Evolutionary conservation across 2,329 filamentous ascomycete genomes (phyloP).

Genomic region (Claviceps purpurea): DNA sequence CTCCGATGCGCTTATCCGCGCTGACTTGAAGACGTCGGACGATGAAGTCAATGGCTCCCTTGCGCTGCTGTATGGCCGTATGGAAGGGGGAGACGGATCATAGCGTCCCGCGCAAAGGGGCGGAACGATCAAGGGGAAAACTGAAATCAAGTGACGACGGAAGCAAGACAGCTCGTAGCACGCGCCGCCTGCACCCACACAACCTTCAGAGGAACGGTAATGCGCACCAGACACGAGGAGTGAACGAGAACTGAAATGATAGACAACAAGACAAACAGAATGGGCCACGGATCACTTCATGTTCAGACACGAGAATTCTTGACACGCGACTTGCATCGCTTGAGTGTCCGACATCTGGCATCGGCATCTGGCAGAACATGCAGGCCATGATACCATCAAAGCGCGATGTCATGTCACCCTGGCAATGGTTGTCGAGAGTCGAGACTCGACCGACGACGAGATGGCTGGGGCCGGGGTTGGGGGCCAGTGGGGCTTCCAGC

Average conservation of each 20-base stretch:
- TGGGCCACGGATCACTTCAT: no score
- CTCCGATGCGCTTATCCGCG: neutral
- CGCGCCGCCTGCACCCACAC: neutral
- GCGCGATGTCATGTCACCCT: no score
- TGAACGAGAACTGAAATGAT: neutral
- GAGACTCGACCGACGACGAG: no score
- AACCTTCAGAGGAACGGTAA: constrained; percentile 6
- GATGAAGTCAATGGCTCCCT: neutral
- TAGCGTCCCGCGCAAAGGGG: neutral
- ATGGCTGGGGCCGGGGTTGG: no score
- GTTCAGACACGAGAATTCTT: no score
- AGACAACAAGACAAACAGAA: neutral
- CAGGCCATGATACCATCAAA: no score
- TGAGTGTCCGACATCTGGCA: no score
- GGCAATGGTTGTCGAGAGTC: no score
- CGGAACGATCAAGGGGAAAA: neutral
- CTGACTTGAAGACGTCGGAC: neutral
- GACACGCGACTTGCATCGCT: no score
- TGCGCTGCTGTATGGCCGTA: neutral
- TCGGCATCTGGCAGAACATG: no score
- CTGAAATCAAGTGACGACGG: neutral
- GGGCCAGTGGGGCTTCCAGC: no score
- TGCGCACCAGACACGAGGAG: neutral
- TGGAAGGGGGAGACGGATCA: neutral
- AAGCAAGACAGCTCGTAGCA: constrained; percentile 1